Evolutionary conservation across 2,329 filamentous ascomycete species (phyloP), one percentile per base, ranked within the genome.

Genomic region (Fusarium falciforme): DNA sequence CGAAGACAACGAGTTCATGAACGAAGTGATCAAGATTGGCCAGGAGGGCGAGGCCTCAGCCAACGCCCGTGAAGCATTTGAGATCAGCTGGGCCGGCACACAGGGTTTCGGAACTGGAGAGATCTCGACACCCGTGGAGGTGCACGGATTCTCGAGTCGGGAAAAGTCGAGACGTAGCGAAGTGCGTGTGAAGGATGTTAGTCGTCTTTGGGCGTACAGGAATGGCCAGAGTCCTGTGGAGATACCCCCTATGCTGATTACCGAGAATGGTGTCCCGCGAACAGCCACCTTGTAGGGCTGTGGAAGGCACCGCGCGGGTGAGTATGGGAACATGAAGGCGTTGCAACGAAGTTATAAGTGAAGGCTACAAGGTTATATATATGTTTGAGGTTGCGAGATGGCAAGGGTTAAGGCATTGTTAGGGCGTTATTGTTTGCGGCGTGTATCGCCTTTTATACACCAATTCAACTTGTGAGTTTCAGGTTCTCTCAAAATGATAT

Each of bases 191-290:
- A 90, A 87, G 80, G 87, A 92, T 62, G 81, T 92, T 54, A 91
- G 89, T 76, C 85, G 90, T 54, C 79, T 92, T 31, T 92, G 90
- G 90, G 83, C 86, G 71, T 92, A 92, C 77, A 83, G 89, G 60
- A 91, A 92, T 76, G 90, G 90, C 2, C 82, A 79, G 66, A 88
- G 85, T 44, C 90, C 90, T 1, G 76, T 83, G 6, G 85, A 87
- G 44, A 74, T 77, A 31, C 83, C 84, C 16, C 81, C 82, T 1
- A 70, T 82, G 67, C 61, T 87, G 44, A 64, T 74, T 4, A 76
- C 69, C 31, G 83, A 85, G 72, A 79, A 80, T 47, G 82, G 84
- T 2, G 73, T 85, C 40, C 76, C 83, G 8, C 81, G 84, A 63
- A 83, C 80, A 58, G 83, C 82, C 31, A 85, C 84, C 4, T 74